Base-by-base conservation (phyloP, 164 flowering plant species). In the Aristolochia californica region DNA sequence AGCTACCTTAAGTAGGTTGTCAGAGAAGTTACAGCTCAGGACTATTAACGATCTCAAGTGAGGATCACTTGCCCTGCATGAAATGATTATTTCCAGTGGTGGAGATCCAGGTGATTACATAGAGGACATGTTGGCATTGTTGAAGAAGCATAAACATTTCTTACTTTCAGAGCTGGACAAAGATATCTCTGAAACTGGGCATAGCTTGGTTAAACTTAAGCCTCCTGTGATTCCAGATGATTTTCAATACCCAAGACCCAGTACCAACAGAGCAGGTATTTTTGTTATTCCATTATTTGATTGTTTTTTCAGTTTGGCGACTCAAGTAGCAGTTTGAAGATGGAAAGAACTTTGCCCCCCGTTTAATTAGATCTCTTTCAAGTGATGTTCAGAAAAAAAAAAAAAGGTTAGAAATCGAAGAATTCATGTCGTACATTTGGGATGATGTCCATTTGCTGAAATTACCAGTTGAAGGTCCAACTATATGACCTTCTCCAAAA, bases 251-350 rank as follows among this genome's bases (percentile, higher is more conserved):
- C 95, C 98, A 9, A 68, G 98, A 91, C 75, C 98, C 98, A 43
- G 98, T 88, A 26, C 68, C 95, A 45, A 84, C 98, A 0, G 98
- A 96, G 57, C 98, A 91, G 96, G 96, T 91, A 69, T 28, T 16
- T 17, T 45, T 55, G 2, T 50, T 34, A 34, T 34, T 34, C 40
- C 40, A 34, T 45, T 10, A 26, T 30, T 43, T 45, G 40, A 16
- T 13, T 0, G 23, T 52, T 43, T n/a, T n/a, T n/a, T 50, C 25
- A 50, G 2, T 34, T 34, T 34, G 40, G 40, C 11, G 10, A 34
- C n/a, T n/a, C 10, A 34, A 34, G 40, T 34, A 5, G 40, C 40
- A 34, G 10, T 2, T n/a, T 34, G 10, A 4, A 34, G 10, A 5
- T 34, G 40, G 40, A 34, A 34, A 34, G 1, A 7, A 34, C 10